Evolutionary conservation across 2,329 filamentous ascomycete genomes (phyloP).

Genomic region (Fusarium tjaetaba): DNA sequence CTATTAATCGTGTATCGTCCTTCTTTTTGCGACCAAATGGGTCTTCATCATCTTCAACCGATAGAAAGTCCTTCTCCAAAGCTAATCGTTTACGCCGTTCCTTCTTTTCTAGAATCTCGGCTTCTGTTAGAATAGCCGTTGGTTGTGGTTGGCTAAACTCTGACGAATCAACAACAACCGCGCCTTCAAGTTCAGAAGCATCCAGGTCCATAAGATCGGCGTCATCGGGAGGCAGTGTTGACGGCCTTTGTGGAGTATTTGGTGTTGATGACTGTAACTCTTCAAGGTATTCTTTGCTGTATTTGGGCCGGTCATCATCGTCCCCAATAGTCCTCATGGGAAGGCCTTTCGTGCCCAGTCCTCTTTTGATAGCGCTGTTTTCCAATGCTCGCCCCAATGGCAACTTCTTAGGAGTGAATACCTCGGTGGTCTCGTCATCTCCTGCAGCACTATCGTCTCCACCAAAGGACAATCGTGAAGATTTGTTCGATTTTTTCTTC

Average conservation of each 20-base stretch:
- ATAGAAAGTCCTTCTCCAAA: conserved; percentile 72
- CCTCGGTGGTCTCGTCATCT: conserved; percentile 59
- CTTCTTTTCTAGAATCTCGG: conserved; percentile 91
- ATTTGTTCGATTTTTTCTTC: conserved; percentile 70
- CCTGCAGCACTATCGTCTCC: conserved; percentile 62
- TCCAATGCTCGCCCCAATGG: conserved; percentile 72
- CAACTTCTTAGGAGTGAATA: conserved; percentile 73
- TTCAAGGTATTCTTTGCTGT: conserved; percentile 86
- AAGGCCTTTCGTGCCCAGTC: conserved; percentile 58
- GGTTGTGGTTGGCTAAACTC: conserved; percentile 45
- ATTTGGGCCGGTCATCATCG: conserved; percentile 78
- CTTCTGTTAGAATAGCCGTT: conserved; percentile 77
- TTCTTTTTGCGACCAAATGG: conserved; percentile 62
- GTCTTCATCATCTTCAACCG: conserved; percentile 69
- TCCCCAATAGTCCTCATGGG: conserved; percentile 66
- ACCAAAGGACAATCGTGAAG: conserved; percentile 80
- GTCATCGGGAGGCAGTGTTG: conserved; percentile 55
- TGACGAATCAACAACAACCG: conserved; percentile 68
- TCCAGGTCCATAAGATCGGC: conserved; percentile 66
- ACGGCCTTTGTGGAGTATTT: conserved; percentile 76
- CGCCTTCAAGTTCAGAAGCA: conserved; percentile 69
- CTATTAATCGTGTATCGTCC: conserved; percentile 77
- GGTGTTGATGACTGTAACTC: conserved; percentile 89
- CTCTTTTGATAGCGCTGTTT: conserved; percentile 70
- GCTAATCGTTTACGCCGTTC: conserved; percentile 85